These are phyloP conservation scores for Hypoxylon sp. DNA, from an alignment of 2,329 filamentous ascomycete species.

Conservation along the genomic window DNA sequence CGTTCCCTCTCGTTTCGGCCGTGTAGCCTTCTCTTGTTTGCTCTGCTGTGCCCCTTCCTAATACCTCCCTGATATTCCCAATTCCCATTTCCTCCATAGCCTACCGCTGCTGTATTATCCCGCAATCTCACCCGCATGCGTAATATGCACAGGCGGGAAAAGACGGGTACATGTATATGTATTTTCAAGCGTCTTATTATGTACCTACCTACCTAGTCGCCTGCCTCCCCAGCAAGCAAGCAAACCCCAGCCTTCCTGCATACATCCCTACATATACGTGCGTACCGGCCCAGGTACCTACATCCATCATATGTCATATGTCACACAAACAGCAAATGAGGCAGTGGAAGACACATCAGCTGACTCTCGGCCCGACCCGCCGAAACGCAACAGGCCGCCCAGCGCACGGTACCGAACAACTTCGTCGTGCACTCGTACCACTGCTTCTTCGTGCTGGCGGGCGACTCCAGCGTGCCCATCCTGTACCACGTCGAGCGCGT, in stretches of 20 bases:
- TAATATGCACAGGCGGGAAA: constrained; percentile 33
- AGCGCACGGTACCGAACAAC: constrained; percentile 84
- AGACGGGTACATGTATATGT: constrained; percentile 9
- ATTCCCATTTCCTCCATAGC: not conserved
- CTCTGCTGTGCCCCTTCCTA: not conserved
- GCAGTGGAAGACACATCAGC: constrained; percentile 19
- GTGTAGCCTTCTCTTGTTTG: constrained; percentile 1
- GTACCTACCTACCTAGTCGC: not conserved
- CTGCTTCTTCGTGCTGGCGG: constrained; percentile 97
- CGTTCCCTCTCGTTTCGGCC: not conserved
- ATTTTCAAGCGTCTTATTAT: not conserved
- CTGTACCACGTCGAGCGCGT: constrained; percentile 96
- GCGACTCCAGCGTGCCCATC: constrained; percentile 86
- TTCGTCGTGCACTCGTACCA: constrained; percentile 97
- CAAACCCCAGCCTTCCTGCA: not conserved
- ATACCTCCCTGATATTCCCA: not conserved
- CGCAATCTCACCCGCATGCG: constrained; percentile 21
- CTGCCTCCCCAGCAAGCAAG: not conserved
- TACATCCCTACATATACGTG: not conserved
- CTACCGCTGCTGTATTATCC: constrained; percentile 2
- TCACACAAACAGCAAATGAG: not conserved
- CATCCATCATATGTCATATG: not conserved
- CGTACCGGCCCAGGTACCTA: not conserved
- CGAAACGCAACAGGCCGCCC: constrained; percentile 73
- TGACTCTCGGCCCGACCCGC: constrained; percentile 20